These are phyloP conservation scores for Chaetoscypha palmicola DNA, from an alignment of 2,329 filamentous ascomycete genomes.

Conservation along the genomic window DNA sequence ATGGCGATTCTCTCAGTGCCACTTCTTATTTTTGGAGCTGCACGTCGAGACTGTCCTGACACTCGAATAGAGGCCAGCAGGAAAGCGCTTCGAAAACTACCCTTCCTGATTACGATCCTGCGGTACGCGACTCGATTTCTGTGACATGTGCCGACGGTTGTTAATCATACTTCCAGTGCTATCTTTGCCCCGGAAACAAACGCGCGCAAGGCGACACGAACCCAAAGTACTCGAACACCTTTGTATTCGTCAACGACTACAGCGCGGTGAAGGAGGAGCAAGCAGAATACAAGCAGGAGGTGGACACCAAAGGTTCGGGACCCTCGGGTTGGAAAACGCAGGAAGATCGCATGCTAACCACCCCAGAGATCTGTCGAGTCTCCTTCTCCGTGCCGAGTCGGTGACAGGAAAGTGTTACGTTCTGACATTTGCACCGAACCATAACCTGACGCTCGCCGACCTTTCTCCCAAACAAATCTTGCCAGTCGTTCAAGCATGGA, in stretches of 20 bases:
- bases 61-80: slow-evolving; percentile 66
- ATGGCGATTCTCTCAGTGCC: slow-evolving; percentile 5
- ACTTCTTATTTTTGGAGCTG: too few relatives aligned
- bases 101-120: slow-evolving; percentile 75
- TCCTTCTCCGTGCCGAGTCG: slow-evolving; percentile 73
- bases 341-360: not conserved
- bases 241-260: slow-evolving; percentile 96
- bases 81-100: slow-evolving; percentile 61
- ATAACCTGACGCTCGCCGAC: slow-evolving; percentile 89
- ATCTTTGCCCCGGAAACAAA: slow-evolving; percentile 86
- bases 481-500: slow-evolving; percentile 85
- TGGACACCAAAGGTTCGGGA: slow-evolving; percentile 24
- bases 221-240: slow-evolving; percentile 78
- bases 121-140: slow-evolving; percentile 36
- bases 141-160: slow-evolving; percentile 11
- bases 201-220: slow-evolving; percentile 83
- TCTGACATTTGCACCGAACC: slow-evolving; percentile 83
- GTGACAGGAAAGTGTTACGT: slow-evolving; percentile 97
- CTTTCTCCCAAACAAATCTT: slow-evolving; percentile 70
- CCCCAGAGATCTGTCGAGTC: slow-evolving; percentile 60
- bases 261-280: slow-evolving; percentile 94
- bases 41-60: too few relatives aligned
- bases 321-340: slow-evolving; percentile 4
- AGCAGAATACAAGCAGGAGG: slow-evolving; percentile 57
- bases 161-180: slow-evolving; percentile 55